Conservation (phyloP, 202 grass and related monocot species). For the Carex arenaria region DNA sequence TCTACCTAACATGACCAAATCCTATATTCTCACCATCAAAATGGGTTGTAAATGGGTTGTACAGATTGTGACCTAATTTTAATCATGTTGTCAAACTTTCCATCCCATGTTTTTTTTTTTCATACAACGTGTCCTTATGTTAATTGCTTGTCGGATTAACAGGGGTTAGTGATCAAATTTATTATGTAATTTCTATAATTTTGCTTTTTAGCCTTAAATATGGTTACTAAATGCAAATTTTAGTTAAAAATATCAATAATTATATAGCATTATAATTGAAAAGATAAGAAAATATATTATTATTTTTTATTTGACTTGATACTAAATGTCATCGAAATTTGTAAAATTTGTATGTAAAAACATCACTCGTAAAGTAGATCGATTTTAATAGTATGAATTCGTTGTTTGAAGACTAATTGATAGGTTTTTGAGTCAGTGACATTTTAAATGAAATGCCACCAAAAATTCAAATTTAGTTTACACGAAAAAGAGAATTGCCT, state of each 20-base stretch:
- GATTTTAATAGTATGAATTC: too few relatives aligned
- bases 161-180: not conserved
- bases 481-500: too few relatives aligned
- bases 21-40: slow-evolving; percentile 4
- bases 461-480: too few relatives aligned
- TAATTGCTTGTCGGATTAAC: not conserved
- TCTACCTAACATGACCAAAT: slow-evolving; percentile 18
- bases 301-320: not conserved
- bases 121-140: not conserved
- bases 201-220: not conserved
- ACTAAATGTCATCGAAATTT: too few relatives aligned
- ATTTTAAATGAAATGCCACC: too few relatives aligned
- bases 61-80: not conserved
- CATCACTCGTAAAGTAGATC: too few relatives aligned
- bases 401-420: too few relatives aligned
- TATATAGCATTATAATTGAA: not conserved
- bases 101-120: not conserved
- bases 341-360: not conserved
- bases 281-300: not conserved
- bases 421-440: too few relatives aligned
- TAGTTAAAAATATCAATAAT: not conserved
- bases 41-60: not conserved
- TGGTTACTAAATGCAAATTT: not conserved
- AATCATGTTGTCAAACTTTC: not conserved
- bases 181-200: too few relatives aligned